Base-by-base conservation (phyloP, 1,284 basidiomycete genomes). In the Volvariella surrecta region DNA sequence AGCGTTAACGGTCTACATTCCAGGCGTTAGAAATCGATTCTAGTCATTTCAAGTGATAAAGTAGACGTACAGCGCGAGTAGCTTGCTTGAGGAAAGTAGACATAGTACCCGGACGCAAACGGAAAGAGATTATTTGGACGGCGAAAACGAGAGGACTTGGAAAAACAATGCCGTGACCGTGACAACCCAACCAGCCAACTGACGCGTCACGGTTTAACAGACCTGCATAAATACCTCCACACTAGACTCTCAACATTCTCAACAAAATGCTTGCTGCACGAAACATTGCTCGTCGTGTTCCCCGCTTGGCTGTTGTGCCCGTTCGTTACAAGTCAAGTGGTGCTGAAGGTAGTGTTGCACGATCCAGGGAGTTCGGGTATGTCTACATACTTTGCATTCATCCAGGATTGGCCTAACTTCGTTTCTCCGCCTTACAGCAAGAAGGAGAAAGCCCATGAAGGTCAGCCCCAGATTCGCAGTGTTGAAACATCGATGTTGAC, bases 391-490 rank as follows among this genome's bases (percentile, higher is more conserved):
- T 48, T 46, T 53, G 44, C 50, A 53, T 28, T 42, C 46, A 50
- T 46, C 50, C 47, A 35, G n/a, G 18, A 15, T 37, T 46, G 7
- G 40, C 47, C 45, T 54, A 37, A 54, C 20, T 3, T 39, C 32
- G 18, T 42, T 30, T 28, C 6, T 6, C 45, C 48, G 43, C 15
- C 47, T 48, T 43, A 39, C 57, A 87, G 83, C 53, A 77, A 78
- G 62, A 85, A 76, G 61, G 84, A 86, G 59, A 79, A 71, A 58
- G 84, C 82, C 13, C 74, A 83, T 47, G 78, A 76, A 41, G 45
- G 69, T 56, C 8, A 19, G 34, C 11, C 10, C 21, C 7, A 39
- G 20, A 24, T 22, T 39, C 4, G 13, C 10, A 9, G 8, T 18
- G 22, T n/a, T n/a, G n/a, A n/a, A n/a, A n/a, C n/a, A n/a, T n/a